These are phyloP conservation scores for Trametes maxima DNA, from an alignment of 768 basidiomycete genomes.

Conservation along the genomic window DNA sequence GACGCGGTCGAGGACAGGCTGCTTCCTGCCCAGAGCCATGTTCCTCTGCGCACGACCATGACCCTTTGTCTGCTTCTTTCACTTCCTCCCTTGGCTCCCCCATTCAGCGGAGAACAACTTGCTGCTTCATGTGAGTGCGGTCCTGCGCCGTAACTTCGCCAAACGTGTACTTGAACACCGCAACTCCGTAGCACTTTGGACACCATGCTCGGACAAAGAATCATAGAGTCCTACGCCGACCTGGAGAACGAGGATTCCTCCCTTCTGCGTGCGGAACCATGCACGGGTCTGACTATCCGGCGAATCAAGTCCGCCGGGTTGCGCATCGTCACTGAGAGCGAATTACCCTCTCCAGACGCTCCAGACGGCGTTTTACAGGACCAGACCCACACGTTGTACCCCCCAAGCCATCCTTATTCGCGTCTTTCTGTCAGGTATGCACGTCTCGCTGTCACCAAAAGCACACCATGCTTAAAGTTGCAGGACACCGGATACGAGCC, in stretches of 20 bases:
- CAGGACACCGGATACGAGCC: conserved; percentile 28
- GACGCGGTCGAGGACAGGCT: neutral
- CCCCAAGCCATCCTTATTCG: conserved; percentile 1
- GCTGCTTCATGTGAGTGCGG: neutral
- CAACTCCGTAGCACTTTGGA: neutral
- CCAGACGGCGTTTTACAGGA: neutral
- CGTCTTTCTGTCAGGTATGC: conserved; percentile 9
- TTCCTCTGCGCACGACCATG: neutral
- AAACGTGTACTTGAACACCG: neutral
- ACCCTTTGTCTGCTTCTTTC: neutral
- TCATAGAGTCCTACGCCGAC: conserved; percentile 15
- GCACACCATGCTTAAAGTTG: neutral
- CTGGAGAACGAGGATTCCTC: neutral
- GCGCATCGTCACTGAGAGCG: conserved; percentile 22
- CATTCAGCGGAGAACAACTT: neutral
- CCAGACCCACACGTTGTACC: neutral
- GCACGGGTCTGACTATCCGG: conserved; percentile 16
- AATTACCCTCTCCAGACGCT: conserved; percentile 3
- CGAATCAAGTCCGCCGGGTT: conserved; percentile 19
- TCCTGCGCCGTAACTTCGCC: neutral
- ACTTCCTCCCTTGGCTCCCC: neutral
- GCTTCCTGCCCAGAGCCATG: conserved; percentile 8
- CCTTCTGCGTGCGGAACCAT: neutral
- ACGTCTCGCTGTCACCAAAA: neutral
- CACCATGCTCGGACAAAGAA: conserved; percentile 18